Evolutionary conservation across 2,329 filamentous ascomycete species (phyloP), one percentile per base, ranked within the genome.

Genomic region (Bipolaris bicolor): DNA sequence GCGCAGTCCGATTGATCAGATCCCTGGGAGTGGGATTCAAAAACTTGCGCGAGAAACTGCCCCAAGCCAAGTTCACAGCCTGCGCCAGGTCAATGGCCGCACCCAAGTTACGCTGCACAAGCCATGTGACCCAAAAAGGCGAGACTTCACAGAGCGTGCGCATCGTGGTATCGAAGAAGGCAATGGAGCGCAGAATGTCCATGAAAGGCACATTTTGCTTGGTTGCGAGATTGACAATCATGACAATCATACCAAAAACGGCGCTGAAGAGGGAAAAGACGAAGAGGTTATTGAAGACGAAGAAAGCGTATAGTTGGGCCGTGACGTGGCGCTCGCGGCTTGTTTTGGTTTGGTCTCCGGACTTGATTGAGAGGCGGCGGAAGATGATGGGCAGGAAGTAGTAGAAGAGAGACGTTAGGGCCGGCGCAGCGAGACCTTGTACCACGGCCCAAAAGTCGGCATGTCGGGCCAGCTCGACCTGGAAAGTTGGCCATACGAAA

Each of bases 281-380:
- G 64, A 99, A 81, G 53, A 99, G 78, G 72, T 98, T 98, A 84
- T 99, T 99, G 82, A 99, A 92, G 50, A 97, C 86, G 77, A 99
- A 99, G 80, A 99, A 99, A 16, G 90, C 85, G 78, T 96, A 99
- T 2, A 99, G 84, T 76, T 96, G 96, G 61, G 87, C 88, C 57
- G 95, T 84, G 50, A 99, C 95, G 75, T 98, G 94, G 29, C 92
- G 85, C 75, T 99, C 95, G 52, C 95, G 87, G 24, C 91, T 91
- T 0, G 91, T 96, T 79, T 98, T 99, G 46, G 92, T 96, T 63
- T 90, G 84, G 72, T 98, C 94, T 62, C 95, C 95, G 4, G 91
- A 90, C 64, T 86, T 86, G 59, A 92, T 89, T 5, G 92, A 90
- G 36, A 99, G 82, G 20, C 91, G 88, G 54, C 95, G 90, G 81